Evolutionary conservation across 108 stramenopile species (phyloP).

Genomic region (Cyclotella baltica): DNA sequence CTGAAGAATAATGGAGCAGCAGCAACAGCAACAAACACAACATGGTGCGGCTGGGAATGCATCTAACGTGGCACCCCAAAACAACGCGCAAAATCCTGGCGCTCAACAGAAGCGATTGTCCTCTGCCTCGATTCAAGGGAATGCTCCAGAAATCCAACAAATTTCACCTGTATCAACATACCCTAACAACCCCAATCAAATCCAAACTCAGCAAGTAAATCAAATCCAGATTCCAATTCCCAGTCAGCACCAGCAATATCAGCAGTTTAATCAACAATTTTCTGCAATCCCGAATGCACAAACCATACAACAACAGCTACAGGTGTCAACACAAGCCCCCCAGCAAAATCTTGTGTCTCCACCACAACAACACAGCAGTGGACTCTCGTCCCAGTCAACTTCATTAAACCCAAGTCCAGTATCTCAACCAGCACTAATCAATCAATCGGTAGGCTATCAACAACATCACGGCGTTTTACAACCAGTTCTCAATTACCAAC

Average conservation of each 20-base stretch:
- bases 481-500: slow-evolving; percentile 9
- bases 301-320: slow-evolving; percentile 3
- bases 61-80: too few species aligned
- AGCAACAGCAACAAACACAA: too few species aligned
- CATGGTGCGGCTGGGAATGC: too few species aligned
- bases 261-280: slow-evolving; percentile 7
- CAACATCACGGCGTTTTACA: slow-evolving; percentile 9
- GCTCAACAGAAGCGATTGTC: too few species aligned
- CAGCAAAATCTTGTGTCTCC: neutral
- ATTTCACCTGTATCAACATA: neutral
- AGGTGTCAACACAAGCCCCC: neutral
- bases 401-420: slow-evolving; percentile 7
- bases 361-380: neutral
- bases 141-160: neutral
- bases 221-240: neutral
- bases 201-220: neutral
- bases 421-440: neutral
- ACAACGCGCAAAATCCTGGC: too few species aligned
- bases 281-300: neutral
- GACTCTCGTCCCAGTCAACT: neutral
- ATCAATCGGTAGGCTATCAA: neutral
- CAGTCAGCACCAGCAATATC: slow-evolving; percentile 6
- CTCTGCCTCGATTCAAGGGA: neutral
- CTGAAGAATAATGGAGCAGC: too few species aligned
- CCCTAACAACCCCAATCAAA: neutral